Conservation (phyloP, 208 protist species). For the Porcisia hertigi region DNA sequence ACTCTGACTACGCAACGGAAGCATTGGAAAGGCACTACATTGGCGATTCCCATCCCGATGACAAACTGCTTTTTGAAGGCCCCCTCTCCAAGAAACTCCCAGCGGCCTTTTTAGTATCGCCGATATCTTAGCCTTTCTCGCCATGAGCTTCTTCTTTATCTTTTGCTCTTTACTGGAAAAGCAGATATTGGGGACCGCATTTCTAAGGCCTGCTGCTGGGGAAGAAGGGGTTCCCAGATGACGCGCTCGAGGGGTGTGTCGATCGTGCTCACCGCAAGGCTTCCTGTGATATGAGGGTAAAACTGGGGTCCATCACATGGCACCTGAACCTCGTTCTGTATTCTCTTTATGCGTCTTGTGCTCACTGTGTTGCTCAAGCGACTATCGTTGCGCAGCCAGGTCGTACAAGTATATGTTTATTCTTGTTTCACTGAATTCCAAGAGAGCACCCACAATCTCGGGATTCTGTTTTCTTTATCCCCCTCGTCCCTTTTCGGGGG, state of each 20-base stretch:
- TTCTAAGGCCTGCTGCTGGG: no score
- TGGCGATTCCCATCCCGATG: conserved; percentile 61
- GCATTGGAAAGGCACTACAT: conserved; percentile 77
- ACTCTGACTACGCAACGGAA: conserved; percentile 67
- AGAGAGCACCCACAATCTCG: background rate
- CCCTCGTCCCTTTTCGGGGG: background rate
- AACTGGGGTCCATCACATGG: background rate
- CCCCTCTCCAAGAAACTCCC: conserved; percentile 18
- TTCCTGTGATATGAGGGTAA: background rate
- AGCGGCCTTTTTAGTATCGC: conserved; percentile 30
- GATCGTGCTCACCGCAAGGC: background rate
- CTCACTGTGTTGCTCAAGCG: background rate
- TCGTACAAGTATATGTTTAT: no score
- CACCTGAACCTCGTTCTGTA: background rate
- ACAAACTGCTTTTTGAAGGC: conserved; percentile 31
- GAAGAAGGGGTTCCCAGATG: background rate
- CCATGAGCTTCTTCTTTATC: conserved; percentile 35
- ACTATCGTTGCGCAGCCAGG: background rate
- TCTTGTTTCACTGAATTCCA: background rate
- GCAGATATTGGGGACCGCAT: background rate
- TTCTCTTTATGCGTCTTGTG: background rate
- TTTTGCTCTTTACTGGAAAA: conserved; percentile 26
- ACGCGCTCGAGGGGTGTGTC: background rate
- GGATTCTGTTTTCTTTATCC: background rate
- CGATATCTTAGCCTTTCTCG: conserved; percentile 37